These are phyloP conservation scores for Yamadazyma blattariae DNA, from an alignment of 1,139 yeast genomes.

Conservation along the genomic window DNA sequence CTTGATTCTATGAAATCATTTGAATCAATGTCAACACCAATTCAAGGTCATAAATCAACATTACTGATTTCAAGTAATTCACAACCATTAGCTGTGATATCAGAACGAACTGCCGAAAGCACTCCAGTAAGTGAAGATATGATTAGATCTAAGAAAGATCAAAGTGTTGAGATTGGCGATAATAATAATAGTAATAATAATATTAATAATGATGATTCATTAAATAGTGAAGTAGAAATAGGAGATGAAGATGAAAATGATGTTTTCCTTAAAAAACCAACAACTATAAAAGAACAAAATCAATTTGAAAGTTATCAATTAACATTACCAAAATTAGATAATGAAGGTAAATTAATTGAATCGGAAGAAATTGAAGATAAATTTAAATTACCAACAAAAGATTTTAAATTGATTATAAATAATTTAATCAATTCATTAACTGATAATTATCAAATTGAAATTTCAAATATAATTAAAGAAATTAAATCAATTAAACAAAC, in stretches of 20 bases:
- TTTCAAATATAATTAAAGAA: slow-evolving; percentile 19
- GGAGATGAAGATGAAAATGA: slow-evolving; percentile 2
- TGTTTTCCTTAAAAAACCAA: background rate
- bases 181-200: background rate
- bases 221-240: background rate
- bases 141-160: background rate
- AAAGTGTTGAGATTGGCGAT: background rate
- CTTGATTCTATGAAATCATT: slow-evolving; percentile 24
- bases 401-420: slow-evolving; percentile 20
- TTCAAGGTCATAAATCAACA: slow-evolving; percentile 15
- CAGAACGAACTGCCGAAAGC: slow-evolving; percentile 35
- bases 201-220: background rate
- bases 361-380: background rate
- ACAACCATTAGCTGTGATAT: slow-evolving; percentile 37
- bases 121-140: slow-evolving; percentile 21
- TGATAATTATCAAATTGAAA: slow-evolving; percentile 32
- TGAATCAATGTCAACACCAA: slow-evolving; percentile 34
- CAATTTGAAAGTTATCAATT: slow-evolving; percentile 22
- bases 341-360: slow-evolving; percentile 26
- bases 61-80: slow-evolving; percentile 13
- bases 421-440: slow-evolving; percentile 44
- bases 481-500: slow-evolving; percentile 12
- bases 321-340: slow-evolving; percentile 34
- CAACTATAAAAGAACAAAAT: slow-evolving; percentile 9
- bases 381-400: slow-evolving; percentile 27